Percentiles rank a stretch among this genome's conserved stretches.
phyloP scores from a whole-genome alignment of 2,329 filamentous ascomycete species.

The Dryadomyces quercus-mongolicae region DNA sequence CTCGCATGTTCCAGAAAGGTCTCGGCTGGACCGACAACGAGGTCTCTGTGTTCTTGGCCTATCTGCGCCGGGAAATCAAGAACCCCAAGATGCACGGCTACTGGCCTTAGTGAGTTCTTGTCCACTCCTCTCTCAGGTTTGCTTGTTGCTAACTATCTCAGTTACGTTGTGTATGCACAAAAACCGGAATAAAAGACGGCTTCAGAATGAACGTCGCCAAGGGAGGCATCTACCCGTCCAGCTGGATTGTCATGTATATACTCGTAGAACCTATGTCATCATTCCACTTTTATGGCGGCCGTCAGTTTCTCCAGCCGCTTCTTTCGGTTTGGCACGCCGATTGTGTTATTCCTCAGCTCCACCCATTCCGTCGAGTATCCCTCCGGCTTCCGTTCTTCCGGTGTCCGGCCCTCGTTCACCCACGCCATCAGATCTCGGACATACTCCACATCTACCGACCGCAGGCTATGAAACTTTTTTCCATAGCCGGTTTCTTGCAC shows the following conservation, averaged over 20 bases:
- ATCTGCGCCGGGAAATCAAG: conserved; percentile 12
- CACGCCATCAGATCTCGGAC: conserved; percentile 14
- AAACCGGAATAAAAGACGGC: not conserved
- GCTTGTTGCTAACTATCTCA: not conserved
- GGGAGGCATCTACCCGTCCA: no score
- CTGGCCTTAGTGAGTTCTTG: conserved; percentile 15
- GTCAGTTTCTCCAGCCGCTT: not conserved
- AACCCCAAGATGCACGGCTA: conserved; percentile 12
- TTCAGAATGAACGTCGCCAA: no score
- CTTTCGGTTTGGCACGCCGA: not conserved
- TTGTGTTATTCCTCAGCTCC: not conserved
- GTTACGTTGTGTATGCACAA: not conserved
- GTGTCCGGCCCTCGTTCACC: conserved; percentile 10
- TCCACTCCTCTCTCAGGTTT: conserved; percentile 18
- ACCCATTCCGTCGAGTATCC: conserved; percentile 1
- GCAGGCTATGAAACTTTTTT: conserved; percentile 25
- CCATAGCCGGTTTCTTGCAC: conserved; percentile 19
- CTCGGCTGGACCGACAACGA: conserved; percentile 11
- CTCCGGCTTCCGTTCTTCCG: not conserved
- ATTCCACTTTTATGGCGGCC: no score
- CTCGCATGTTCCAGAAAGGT: conserved; percentile 8
- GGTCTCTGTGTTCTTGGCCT: conserved; percentile 11
- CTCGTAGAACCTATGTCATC: no score
- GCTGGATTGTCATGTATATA: no score
- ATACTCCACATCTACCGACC: conserved; percentile 13